Percentiles rank a stretch among this genome's conserved stretches.
Conservation (phyloP, 768 basidiomycete genomes). For the Amanita polypyramis region DNA sequence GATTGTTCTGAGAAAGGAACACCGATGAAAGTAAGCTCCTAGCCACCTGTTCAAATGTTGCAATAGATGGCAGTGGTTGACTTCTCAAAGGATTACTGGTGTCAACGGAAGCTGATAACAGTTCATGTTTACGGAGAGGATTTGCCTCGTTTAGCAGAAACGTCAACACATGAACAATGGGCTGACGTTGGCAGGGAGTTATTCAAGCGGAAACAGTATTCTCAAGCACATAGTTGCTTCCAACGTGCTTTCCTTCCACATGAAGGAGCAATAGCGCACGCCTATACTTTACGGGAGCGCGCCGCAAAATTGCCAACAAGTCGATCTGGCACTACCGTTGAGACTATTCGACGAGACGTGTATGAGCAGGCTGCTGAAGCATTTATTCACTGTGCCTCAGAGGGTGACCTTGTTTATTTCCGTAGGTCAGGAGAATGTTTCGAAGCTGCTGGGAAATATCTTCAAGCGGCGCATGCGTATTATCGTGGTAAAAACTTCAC, state of each 20-base stretch:
- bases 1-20: slow-evolving; percentile 48
- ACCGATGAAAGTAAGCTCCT: slow-evolving; percentile 42
- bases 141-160: slow-evolving; percentile 42
- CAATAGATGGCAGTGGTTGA: background rate
- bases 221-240: slow-evolving; percentile 19
- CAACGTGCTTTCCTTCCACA: slow-evolving; percentile 31
- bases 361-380: slow-evolving; percentile 37
- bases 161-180: slow-evolving; percentile 37
- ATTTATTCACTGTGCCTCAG: slow-evolving; percentile 29
- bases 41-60: background rate
- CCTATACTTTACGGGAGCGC: slow-evolving; percentile 41
- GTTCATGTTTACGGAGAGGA: slow-evolving; percentile 37
- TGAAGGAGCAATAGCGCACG: slow-evolving; percentile 35
- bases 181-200: slow-evolving; percentile 21
- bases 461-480: slow-evolving; percentile 35
- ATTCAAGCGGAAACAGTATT: slow-evolving; percentile 33
- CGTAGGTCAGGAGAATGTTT: slow-evolving; percentile 37
- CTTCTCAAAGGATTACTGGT: slow-evolving; percentile 41
- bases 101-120: slow-evolving; percentile 30
- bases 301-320: slow-evolving; percentile 27
- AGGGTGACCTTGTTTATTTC: slow-evolving; percentile 25
- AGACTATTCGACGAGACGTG: slow-evolving; percentile 18
- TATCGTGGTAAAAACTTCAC: slow-evolving; percentile 30
- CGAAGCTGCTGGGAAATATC: slow-evolving; percentile 25
- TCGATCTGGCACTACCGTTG: slow-evolving; percentile 4